Evolutionary conservation across 441 rosid species (phyloP).

Genomic region (Lepidium campestre): DNA sequence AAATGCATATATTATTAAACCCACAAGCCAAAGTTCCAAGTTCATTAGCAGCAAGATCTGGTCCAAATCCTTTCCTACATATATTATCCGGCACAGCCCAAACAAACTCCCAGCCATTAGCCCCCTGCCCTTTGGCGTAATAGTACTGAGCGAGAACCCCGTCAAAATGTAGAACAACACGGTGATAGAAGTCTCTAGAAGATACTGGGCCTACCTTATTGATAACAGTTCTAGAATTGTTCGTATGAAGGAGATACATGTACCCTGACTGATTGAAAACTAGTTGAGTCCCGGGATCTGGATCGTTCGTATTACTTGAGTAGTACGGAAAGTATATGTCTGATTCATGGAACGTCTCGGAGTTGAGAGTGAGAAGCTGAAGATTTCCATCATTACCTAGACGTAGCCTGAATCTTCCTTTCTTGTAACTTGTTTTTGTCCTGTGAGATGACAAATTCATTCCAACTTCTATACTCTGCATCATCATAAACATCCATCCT

Average conservation of each 20-base stretch:
- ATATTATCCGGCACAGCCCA: constrained; percentile 30
- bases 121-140: constrained; percentile 11
- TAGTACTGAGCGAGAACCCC: constrained; percentile 31
- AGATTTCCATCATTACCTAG: constrained; percentile 33
- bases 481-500: neutral
- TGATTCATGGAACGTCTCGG: neutral
- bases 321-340: constrained; percentile 15
- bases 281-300: neutral
- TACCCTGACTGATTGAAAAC: constrained; percentile 25
- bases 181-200: constrained; percentile 7
- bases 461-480: constrained; percentile 11
- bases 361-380: constrained; percentile 19
- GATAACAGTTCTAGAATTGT: neutral
- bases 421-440: constrained; percentile 19
- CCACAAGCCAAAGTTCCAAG: constrained; percentile 35
- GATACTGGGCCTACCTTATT: neutral
- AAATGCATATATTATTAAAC: constrained; percentile 34
- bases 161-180: constrained; percentile 35
- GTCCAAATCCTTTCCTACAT: neutral
- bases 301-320: neutral
- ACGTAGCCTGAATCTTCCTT: constrained; percentile 26
- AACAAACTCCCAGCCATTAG: constrained; percentile 6
- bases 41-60: neutral
- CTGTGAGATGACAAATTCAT: constrained; percentile 18
- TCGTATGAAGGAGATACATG: constrained; percentile 5